These are phyloP conservation scores for Pseudogymnoascus destructans DNA, from an alignment of 2,329 filamentous ascomycete genomes.

Conservation along the genomic window DNA sequence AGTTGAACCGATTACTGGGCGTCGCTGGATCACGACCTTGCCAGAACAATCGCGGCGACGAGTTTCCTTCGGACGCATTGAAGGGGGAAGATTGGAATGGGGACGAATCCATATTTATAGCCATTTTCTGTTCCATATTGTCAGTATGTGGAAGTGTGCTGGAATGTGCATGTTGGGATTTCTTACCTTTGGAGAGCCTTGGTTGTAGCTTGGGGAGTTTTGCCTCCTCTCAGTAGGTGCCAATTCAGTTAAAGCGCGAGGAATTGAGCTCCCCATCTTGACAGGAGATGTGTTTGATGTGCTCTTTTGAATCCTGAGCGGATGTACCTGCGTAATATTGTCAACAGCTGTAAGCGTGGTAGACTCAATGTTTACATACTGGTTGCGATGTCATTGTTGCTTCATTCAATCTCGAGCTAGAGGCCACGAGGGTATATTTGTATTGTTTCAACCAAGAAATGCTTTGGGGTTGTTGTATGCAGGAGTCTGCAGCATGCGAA, in stretches of 20 bases:
- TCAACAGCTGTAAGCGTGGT: conserved; percentile 1
- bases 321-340: conserved; percentile 45
- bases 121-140: conserved; percentile 43
- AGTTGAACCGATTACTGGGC: conserved; percentile 42
- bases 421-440: conserved; percentile 5
- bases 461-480: not conserved
- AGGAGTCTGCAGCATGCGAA: conserved; percentile 6
- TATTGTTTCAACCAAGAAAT: not conserved
- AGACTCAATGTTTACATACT: conserved; percentile 1
- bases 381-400: conserved; percentile 11
- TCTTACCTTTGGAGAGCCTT: conserved; percentile 51
- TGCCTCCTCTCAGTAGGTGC: conserved; percentile 72
- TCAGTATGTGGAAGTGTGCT: not conserved
- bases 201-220: conserved; percentile 87
- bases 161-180: conserved; percentile 11
- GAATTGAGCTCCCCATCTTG: conserved; percentile 40
- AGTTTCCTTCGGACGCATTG: conserved; percentile 38
- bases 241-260: conserved; percentile 77
- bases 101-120: conserved; percentile 60
- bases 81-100: conserved; percentile 77
- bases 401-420: not conserved
- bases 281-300: conserved; percentile 44
- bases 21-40: conserved; percentile 59
- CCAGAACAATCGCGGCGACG: conserved; percentile 85
- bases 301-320: conserved; percentile 66